These are phyloP conservation scores for Penicillium sp. DNA, from an alignment of 2,329 filamentous ascomycete species.

Conservation along the genomic window DNA sequence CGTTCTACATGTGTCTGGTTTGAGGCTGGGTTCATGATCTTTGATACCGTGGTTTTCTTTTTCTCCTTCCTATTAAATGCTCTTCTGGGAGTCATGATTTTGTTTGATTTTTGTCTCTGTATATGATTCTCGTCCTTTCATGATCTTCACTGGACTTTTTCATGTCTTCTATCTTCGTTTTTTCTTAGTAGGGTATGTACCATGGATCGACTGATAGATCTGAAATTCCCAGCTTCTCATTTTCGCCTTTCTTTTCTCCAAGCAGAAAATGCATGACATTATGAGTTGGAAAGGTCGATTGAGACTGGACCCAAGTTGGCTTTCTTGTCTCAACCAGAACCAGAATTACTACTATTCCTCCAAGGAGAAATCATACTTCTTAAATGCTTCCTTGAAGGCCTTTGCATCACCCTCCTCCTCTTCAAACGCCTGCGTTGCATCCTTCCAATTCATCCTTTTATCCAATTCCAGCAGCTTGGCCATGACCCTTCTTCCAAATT, in stretches of 20 bases:
- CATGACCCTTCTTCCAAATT: conserved; percentile 83
- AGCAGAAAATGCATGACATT: too few species aligned
- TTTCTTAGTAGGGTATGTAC: not conserved
- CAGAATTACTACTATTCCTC: conserved; percentile 23
- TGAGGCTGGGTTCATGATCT: conserved; percentile 4
- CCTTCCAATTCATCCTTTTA: conserved; percentile 76
- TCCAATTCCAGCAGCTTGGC: conserved; percentile 84
- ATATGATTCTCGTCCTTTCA: not conserved
- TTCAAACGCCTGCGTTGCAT: conserved; percentile 71
- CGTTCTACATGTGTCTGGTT: not conserved
- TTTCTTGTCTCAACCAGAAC: too few species aligned
- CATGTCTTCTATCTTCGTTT: not conserved
- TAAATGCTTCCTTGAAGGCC: conserved; percentile 77
- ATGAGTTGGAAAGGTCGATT: too few species aligned
- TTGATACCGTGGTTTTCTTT: conserved; percentile 15
- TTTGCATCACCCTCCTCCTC: conserved; percentile 78
- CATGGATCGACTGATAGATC: not conserved
- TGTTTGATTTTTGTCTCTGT: not conserved
- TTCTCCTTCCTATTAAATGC: not conserved
- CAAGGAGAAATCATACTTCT: conserved; percentile 79
- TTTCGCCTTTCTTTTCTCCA: too few species aligned
- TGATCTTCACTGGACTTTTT: not conserved
- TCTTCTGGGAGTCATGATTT: conserved; percentile 1
- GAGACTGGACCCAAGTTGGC: too few species aligned
- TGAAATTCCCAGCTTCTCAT: too few species aligned